Evolutionary conservation across 495 filamentous ascomycete species (phyloP), one percentile per base, ranked within the genome.

Genomic region (Xylaria nigripes): DNA sequence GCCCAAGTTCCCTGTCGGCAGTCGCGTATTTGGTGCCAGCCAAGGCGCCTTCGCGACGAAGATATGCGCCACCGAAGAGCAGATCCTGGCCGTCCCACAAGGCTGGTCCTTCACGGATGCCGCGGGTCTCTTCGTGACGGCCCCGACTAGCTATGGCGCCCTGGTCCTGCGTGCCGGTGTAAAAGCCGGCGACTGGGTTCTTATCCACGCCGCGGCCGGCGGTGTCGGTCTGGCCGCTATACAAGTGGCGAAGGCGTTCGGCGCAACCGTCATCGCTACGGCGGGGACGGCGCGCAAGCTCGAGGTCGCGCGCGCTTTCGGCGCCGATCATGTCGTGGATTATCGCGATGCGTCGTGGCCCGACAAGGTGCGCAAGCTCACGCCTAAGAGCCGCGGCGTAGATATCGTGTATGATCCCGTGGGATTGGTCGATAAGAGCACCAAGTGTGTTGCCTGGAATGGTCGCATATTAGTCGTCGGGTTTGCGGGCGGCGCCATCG

Each of bases 371-470:
- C 86, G 86, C 73, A 80, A 79, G 62, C 68, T 96, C 44, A 86
- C 79, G 19, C 86, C 84, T 0, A 79, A 81, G 46, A 80, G 80
- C 0, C 75, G 77, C 42, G 89, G 89, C 0, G 87, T 89, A 8
- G 89, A 94, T 70, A 83, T 94, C 36, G 87, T 94, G 2, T 94
- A 84, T 73, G 89, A 94, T 61, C 86, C 89, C 18, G 89, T 93
- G 0, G 89, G 89, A 0, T 70, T 96, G 73, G 86, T 96, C 22
- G 87, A 90, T 55, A 72, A 79, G 66, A 86, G 82, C 64, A 80
- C 89, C 56, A 94, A 92, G 70, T 96, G 91, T 71, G 84, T 84
- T 2, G 84, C 86, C 25, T 97, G 90, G 90, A 95, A 94, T 67
- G 91, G 86, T 7, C 76, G 91, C 3, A 73, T 97, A 40, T 67